Evolutionary conservation across 257 asterid genomes (phyloP), one percentile per base, ranked within the genome.

Genomic region (Salvia rosmarinus): DNA sequence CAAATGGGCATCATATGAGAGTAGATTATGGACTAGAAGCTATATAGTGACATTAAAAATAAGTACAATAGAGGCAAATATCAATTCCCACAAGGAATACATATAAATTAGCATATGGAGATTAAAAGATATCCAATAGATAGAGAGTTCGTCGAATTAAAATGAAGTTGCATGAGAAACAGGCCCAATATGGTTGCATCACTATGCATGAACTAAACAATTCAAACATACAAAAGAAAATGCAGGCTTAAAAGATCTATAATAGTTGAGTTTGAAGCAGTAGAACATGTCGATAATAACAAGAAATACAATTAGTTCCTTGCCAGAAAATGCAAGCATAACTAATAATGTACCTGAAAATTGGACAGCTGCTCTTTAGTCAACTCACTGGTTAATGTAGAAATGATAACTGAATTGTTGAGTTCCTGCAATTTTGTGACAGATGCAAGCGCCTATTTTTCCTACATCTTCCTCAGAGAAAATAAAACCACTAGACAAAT

Each of bases 361-460:
- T 81, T 76, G 49, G 96, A 82, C 19, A 92, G 91, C 30, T 88
- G 86, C 71, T 87, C 95, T 70, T 79, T 87, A 16, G 84, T 81
- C 86, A 92, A 73, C 71, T 90, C 83, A n/a, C 84, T 79, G 43
- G 95, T 83, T 80, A 90, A 67, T 44, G 95, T 79, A 1, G 95
- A 82, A 77, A 92, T 75, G 5, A 83, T 77, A 42, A 92, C 96
- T 34, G 92, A 92, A 84, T 85, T 92, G 66, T 92, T 92, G 61
- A 92, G 96, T 74, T 92, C 98, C 76, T 92, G 92, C 34, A 92
- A 80, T 81, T 92, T 92, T 63, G 81, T 88, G 49, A 88, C 74
- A 77, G 96, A 92, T 16, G 87, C 91, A 10, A 88, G 85, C 37
- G 98, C 98, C 96, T 90, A 76, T 90, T 92, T 82, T 84, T 90